Conservation (phyloP, 1,139 yeast species). For the Hyphopichia burtonii region DNA sequence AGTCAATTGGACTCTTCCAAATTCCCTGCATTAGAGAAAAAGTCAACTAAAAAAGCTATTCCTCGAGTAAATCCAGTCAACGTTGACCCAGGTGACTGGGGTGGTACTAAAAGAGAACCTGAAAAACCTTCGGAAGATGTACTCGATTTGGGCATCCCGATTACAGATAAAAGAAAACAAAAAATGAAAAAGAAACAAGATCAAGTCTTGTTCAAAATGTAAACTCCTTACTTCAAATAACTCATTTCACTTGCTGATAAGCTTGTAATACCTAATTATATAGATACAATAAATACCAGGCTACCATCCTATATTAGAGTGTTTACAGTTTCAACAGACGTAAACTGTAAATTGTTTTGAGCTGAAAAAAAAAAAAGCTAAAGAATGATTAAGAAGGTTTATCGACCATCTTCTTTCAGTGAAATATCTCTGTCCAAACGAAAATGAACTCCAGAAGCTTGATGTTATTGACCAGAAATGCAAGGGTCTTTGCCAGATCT, state of each 20-base stretch:
- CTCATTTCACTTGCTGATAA: too few relatives aligned
- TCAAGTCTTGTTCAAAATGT: constrained; percentile 1
- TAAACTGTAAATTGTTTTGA: too few relatives aligned
- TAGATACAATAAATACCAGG: too few relatives aligned
- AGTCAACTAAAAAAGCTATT: constrained; percentile 30
- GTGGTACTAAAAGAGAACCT: constrained; percentile 10
- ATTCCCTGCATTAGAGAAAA: constrained; percentile 44
- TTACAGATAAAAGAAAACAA: constrained; percentile 26
- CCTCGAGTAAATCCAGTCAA: constrained; percentile 41
- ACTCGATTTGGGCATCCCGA: constrained; percentile 17
- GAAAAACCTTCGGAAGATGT: constrained; percentile 5
- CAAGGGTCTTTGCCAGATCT: neutral
- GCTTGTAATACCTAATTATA: too few relatives aligned
- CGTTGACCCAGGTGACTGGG: constrained; percentile 27
- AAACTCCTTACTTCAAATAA: too few relatives aligned
- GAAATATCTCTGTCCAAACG: too few relatives aligned
- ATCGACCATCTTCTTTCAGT: neutral
- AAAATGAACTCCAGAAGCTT: neutral
- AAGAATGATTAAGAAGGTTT: too few relatives aligned
- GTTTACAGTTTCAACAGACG: too few relatives aligned
- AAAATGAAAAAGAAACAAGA: constrained; percentile 31
- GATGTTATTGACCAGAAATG: neutral
- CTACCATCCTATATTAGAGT: too few relatives aligned
- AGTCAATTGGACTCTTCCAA: constrained; percentile 17
- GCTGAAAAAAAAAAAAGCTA: too few relatives aligned